phyloP scores from a whole-genome alignment of 1,139 yeast species.

The Kodamaea sp. region DNA sequence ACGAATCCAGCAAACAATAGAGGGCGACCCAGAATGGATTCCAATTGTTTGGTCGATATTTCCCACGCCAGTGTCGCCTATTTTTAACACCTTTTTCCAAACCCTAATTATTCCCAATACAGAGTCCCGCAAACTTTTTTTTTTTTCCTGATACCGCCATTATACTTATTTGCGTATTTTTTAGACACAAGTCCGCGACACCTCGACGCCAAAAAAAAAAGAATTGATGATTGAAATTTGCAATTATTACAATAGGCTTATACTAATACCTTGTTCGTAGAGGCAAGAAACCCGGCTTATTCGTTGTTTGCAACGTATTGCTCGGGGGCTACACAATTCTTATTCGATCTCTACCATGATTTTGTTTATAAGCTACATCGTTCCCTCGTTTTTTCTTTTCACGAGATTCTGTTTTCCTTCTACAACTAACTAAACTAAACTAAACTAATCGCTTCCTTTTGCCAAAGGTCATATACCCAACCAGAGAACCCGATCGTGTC shows the following conservation, averaged over 20 bases:
- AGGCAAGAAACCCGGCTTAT: too few species aligned
- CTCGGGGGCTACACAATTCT: constrained; percentile 5
- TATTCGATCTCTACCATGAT: constrained; percentile 3
- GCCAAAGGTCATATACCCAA: constrained; percentile 6
- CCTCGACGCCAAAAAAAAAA: constrained; percentile 4
- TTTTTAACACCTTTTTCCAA: constrained; percentile 1
- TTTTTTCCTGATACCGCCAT: background rate
- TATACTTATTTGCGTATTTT: constrained; percentile 1
- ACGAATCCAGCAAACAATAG: constrained; percentile 1
- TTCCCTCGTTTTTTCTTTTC: constrained; percentile 1
- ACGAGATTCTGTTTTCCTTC: background rate
- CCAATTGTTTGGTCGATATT: background rate
- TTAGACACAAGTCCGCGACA: constrained; percentile 5
- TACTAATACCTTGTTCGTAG: too few species aligned
- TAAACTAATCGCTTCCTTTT: constrained; percentile 8
- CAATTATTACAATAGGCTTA: constrained; percentile 8
- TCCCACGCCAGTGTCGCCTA: constrained; percentile 1
- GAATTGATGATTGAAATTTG: constrained; percentile 7
- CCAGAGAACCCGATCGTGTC: constrained; percentile 1
- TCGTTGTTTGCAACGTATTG: too few species aligned
- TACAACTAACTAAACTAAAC: constrained; percentile 9
- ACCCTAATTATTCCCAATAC: constrained; percentile 3
- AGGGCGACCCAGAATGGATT: background rate
- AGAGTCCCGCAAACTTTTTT: constrained; percentile 2
- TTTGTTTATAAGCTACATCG: constrained; percentile 10